These are phyloP conservation scores for Gonium pectorale DNA, from an alignment of 139 green algal species.

Conservation along the genomic window DNA sequence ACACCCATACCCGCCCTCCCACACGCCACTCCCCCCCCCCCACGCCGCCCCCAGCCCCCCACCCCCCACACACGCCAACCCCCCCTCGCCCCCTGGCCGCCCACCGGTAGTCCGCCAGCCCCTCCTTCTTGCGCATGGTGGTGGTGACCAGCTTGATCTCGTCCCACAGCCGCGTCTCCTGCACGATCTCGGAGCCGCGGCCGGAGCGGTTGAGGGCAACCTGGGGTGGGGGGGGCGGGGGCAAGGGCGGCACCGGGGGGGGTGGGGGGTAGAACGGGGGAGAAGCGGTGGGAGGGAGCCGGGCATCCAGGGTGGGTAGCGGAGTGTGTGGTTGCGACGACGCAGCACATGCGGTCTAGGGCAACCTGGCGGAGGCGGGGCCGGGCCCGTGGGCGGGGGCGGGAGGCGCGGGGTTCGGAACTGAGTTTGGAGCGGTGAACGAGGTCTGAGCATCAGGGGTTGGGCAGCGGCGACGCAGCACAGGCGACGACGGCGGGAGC, in stretches of 20 bases:
- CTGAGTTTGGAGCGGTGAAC: too few relatives aligned
- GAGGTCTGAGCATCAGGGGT: too few relatives aligned
- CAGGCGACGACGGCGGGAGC: too few relatives aligned
- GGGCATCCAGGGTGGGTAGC: too few relatives aligned
- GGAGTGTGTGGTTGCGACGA: too few relatives aligned
- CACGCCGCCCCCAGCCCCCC: too few relatives aligned
- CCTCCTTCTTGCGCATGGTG: constrained; percentile 95
- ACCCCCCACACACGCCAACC: background rate
- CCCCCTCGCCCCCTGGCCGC: background rate
- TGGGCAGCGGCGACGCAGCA: too few relatives aligned
- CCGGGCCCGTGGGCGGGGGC: too few relatives aligned
- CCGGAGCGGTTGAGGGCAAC: constrained; percentile 74
- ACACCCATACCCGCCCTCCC: background rate
- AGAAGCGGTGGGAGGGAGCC: too few relatives aligned
- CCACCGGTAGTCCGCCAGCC: constrained; percentile 94
- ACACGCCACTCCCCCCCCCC: background rate
- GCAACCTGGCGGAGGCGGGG: too few relatives aligned
- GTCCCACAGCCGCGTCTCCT: constrained; percentile 97
- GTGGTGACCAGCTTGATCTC: constrained; percentile 82
- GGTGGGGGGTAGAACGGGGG: background rate
- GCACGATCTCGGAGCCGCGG: constrained; percentile 79
- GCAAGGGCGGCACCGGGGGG: background rate
- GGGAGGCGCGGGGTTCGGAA: too few relatives aligned
- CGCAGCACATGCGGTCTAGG: too few relatives aligned
- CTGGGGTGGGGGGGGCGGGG: constrained; percentile 53